Percentiles rank a stretch among this genome's conserved stretches.
These are phyloP conservation scores for Ceratocystis papillata DNA, from an alignment of 2,329 filamentous ascomycete genomes.

Conservation along the genomic window DNA sequence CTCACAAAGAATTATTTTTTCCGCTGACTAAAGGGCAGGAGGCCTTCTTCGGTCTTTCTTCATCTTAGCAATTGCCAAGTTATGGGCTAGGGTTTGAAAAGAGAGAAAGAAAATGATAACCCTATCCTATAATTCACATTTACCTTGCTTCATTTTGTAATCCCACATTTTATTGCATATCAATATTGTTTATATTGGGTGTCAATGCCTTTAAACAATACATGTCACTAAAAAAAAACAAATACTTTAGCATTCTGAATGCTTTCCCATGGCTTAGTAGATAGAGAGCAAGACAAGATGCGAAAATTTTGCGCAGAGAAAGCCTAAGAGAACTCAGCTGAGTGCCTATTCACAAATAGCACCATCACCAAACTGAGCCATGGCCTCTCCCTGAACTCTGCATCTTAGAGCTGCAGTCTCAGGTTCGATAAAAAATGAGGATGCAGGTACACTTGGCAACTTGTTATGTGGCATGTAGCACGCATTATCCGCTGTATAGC, in stretches of 20 bases:
- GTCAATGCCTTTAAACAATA: neutral
- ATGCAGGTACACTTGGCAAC: neutral
- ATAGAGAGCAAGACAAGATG: neutral
- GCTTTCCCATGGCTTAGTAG: neutral
- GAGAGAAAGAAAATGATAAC: too few relatives aligned
- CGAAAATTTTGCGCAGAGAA: neutral
- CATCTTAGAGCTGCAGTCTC: neutral
- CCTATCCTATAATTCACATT: too few relatives aligned
- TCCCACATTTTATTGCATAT: neutral
- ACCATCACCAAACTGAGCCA: neutral
- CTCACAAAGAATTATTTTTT: neutral
- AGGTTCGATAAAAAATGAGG: neutral
- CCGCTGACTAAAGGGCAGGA: neutral
- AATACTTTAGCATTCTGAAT: neutral
- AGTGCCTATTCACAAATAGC: neutral
- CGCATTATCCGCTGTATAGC: neutral
- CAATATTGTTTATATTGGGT: neutral
- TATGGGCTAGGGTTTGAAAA: too few relatives aligned
- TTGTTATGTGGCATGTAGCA: neutral
- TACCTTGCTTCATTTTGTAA: neutral
- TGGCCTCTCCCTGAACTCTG: constrained; percentile 5
- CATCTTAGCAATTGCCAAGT: too few relatives aligned
- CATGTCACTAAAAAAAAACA: neutral
- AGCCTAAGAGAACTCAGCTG: neutral
- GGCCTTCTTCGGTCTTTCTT: too few relatives aligned